A percentile compares a stretch with the other conserved stretches of the same genome.
phyloP scores from a whole-genome alignment of 192 early-diverging fungal genomes.

The Fimicolochytrium jonesii region DNA sequence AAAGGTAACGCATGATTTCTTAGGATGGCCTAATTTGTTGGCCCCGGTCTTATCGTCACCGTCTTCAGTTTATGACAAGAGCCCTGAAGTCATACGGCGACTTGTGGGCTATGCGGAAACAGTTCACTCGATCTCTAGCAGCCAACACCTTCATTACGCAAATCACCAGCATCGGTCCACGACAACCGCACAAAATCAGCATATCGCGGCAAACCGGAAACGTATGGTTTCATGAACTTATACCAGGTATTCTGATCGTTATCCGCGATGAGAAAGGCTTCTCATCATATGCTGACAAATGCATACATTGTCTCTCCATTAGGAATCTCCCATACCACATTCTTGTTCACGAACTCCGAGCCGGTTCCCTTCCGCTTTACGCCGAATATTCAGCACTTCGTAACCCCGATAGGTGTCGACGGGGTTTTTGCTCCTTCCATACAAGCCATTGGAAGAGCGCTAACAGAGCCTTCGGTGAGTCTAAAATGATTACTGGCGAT shows the following conservation, averaged over 20 bases:
- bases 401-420: conserved; percentile 89
- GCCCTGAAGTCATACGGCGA: conserved; percentile 77
- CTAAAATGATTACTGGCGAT: no score
- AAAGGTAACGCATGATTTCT: conserved; percentile 54
- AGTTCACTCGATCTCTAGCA: conserved; percentile 88
- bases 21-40: no score
- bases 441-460: conserved; percentile 76
- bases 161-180: conserved; percentile 79
- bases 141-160: conserved; percentile 89
- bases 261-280: not conserved
- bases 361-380: conserved; percentile 97
- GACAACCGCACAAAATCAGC: conserved; percentile 82
- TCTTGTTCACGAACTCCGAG: conserved; percentile 66
- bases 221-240: conserved; percentile 82
- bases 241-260: conserved; percentile 57
- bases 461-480: conserved; percentile 73
- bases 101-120: conserved; percentile 91
- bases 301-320: conserved; percentile 35
- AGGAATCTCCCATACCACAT: conserved; percentile 38
- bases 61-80: conserved; percentile 61
- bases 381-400: conserved; percentile 93
- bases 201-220: conserved; percentile 83
- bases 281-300: conserved; percentile 4
- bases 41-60: no score
- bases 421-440: conserved; percentile 82